phyloP scores from a whole-genome alignment of 768 basidiomycete species.

The Infundibulicybe gibba region DNA sequence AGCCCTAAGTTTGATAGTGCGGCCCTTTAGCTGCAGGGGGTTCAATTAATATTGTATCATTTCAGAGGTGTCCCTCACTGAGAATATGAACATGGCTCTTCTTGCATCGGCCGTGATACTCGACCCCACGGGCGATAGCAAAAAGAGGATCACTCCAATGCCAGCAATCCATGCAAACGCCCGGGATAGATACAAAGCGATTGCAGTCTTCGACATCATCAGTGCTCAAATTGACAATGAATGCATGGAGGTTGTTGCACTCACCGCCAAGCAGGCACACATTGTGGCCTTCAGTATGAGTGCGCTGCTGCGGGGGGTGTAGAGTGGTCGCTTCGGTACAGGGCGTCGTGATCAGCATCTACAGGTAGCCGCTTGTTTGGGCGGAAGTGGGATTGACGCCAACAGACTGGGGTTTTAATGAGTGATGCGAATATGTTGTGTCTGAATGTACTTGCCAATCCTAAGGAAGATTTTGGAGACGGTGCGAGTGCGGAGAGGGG shows the following conservation, averaged over 20 bases:
- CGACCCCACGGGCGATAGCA: conserved; percentile 65
- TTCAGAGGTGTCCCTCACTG: too few species aligned
- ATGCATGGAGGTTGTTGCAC: background rate
- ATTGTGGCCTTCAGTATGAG: conserved; percentile 60
- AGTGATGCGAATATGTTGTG: background rate
- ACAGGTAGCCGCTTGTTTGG: conserved; percentile 63
- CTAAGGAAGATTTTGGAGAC: conserved; percentile 67
- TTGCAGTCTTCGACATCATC: conserved; percentile 55
- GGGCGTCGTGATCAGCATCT: conserved; percentile 33
- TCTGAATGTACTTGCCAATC: conserved; percentile 43
- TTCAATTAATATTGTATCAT: too few species aligned
- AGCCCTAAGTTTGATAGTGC: too few species aligned
- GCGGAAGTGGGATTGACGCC: conserved; percentile 70
- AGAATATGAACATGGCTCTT: too few species aligned
- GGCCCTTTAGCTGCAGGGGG: too few species aligned
- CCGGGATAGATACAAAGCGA: conserved; percentile 77
- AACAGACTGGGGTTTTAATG: conserved; percentile 19
- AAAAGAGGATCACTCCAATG: conserved; percentile 63
- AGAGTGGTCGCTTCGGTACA: conserved; percentile 22
- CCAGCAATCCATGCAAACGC: conserved; percentile 72
- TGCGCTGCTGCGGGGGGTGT: conserved; percentile 43
- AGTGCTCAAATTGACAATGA: conserved; percentile 7
- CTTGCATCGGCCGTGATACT: conserved; percentile 64
- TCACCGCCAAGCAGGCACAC: conserved; percentile 39
- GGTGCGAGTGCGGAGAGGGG: conserved; percentile 55